Evolutionary conservation across 2,329 filamentous ascomycete species (phyloP).

Genomic region (Verticillium dahliae): DNA sequence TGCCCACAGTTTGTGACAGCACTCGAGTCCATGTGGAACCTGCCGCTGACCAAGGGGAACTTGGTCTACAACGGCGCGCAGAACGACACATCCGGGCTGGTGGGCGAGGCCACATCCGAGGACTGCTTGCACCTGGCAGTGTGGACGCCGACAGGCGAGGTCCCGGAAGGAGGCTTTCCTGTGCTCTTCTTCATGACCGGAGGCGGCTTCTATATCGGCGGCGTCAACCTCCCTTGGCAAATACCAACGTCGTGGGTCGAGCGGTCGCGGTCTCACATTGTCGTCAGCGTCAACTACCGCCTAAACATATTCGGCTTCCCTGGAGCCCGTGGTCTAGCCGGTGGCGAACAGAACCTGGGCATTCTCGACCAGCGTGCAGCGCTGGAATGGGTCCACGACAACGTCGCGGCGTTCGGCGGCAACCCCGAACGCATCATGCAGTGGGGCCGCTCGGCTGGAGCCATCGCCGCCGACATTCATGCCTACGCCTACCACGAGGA

Average conservation of each 20-base stretch:
- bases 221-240: constrained; percentile 36
- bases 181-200: constrained; percentile 42
- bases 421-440: constrained; percentile 27
- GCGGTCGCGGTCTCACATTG: constrained; percentile 25
- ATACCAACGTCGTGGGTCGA: constrained; percentile 35
- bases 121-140: constrained; percentile 40
- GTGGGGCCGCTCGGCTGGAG: constrained; percentile 40
- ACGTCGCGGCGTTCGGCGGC: constrained; percentile 10
- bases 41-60: constrained; percentile 11
- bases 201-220: constrained; percentile 36
- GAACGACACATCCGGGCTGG: constrained; percentile 13
- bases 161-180: constrained; percentile 23
- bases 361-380: constrained; percentile 10
- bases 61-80: constrained; percentile 15
- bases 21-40: constrained; percentile 19
- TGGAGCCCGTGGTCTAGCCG: constrained; percentile 6
- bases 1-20: constrained; percentile 26
- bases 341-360: constrained; percentile 10
- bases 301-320: constrained; percentile 14
- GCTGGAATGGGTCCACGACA: constrained; percentile 12
- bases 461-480: constrained; percentile 30
- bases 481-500: constrained; percentile 37
- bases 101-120: constrained; percentile 15
- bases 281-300: constrained; percentile 12
- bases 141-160: constrained; percentile 28